Base-by-base conservation (phyloP, 108 stramenopile genomes). In the Fragilaria crotonensis region DNA sequence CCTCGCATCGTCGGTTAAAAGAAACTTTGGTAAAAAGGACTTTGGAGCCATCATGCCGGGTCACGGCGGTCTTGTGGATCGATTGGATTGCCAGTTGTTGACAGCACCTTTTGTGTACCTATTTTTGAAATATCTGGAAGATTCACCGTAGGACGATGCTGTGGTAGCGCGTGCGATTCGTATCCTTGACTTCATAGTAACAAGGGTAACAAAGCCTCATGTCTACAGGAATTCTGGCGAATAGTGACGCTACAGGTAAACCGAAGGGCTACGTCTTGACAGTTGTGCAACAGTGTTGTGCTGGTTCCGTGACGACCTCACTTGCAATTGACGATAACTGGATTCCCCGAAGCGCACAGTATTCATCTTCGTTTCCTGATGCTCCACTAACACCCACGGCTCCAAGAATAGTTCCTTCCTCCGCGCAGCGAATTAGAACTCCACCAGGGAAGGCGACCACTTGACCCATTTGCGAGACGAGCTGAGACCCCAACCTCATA, bases 61-160 rank as follows among this genome's bases (percentile, higher is more conserved):
- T 45, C 97, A 98, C 67, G 97, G 97, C 20, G 95, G 95, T 27
- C 49, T 91, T 23, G 88, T 92, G n/a, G 97, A 98, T 73, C 83
- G 97, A 30, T 83, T 98, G 69, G 97, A 98, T 70, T 98, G 97
- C 63, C 95, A 96, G 54, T 59, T 98, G 45, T 63, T 98, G 32
- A 84, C 95, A 28, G 96, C 90, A 49, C 88, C 90, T n/a, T 88
- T 95, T 63, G 84, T 90, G 23, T 95, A 80, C 63, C 67, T 89
- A 4, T 75, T 56, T 31, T 56, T 56, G 30, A 56, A 56, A 7
- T n/a, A 33, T 14, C 7, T 41, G 7, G 14, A 41, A 11, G 14
- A 7, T 41, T 41, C 36, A 41, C 14, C 36, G 36, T 41, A n/a
- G n/a, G n/a, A n/a, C n/a, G n/a, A n/a, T n/a, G n/a, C n/a, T n/a